Evolutionary conservation across 371 early-diverging fungal species (phyloP).

Genomic region (Rhizopus sp.): DNA sequence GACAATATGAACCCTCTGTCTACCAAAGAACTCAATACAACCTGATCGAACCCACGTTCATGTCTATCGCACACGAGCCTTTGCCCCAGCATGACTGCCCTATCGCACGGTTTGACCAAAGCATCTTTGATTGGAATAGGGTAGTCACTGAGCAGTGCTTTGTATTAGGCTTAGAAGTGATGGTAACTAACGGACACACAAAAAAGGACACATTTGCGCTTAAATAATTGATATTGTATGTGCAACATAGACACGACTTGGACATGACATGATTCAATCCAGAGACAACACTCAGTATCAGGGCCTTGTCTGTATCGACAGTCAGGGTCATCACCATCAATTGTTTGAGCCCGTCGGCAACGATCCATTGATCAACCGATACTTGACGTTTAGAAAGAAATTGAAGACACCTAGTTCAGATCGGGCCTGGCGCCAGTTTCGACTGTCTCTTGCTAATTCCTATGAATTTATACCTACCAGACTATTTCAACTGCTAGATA

Average conservation of each 20-base stretch:
- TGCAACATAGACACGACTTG: conserved; percentile 75
- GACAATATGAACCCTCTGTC: conserved; percentile 70
- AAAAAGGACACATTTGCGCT: background rate
- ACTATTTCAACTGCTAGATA: conserved; percentile 66
- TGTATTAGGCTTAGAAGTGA: conserved; percentile 86
- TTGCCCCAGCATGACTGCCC: conserved; percentile 37
- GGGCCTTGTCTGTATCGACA: conserved; percentile 76
- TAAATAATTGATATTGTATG: background rate
- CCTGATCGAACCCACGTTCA: conserved; percentile 86
- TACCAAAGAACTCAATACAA: conserved; percentile 77
- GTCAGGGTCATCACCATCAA: conserved; percentile 77
- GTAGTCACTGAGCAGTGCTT: conserved; percentile 74
- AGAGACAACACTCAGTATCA: conserved; percentile 68
- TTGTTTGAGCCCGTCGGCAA: conserved; percentile 68
- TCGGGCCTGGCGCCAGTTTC: background rate
- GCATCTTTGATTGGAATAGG: conserved; percentile 84
- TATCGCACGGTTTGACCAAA: conserved; percentile 76
- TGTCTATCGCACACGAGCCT: conserved; percentile 39
- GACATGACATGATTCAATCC: conserved; percentile 87
- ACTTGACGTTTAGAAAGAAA: conserved; percentile 50
- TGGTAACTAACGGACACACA: conserved; percentile 49
- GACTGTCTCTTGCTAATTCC: no score
- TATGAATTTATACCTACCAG: conserved; percentile 85
- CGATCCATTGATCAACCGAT: conserved; percentile 72
- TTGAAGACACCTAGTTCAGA: conserved; percentile 7